Evolutionary conservation across 352 stramenopile species (phyloP).

Genomic region (Hyaloperonospora arabidopsidis): DNA sequence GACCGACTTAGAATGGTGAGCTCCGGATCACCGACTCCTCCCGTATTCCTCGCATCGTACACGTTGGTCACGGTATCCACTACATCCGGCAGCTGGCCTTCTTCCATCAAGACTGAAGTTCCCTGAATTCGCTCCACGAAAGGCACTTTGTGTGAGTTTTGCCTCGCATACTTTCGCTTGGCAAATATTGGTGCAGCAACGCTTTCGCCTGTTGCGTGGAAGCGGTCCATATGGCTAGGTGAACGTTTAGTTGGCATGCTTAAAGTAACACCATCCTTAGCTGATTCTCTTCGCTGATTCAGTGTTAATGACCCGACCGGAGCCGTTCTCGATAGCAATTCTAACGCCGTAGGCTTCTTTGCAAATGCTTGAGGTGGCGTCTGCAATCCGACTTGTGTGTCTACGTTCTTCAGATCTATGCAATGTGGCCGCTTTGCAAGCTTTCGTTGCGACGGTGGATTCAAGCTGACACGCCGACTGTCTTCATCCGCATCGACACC

Average conservation of each 20-base stretch:
- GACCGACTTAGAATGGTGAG: constrained; percentile 49
- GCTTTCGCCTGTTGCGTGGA: constrained; percentile 11
- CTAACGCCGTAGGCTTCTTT: constrained; percentile 29
- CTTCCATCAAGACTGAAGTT: constrained; percentile 2
- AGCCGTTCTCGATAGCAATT: constrained; percentile 52
- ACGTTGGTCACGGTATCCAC: constrained; percentile 33
- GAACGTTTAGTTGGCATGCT: constrained; percentile 28
- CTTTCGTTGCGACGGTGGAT: constrained; percentile 20
- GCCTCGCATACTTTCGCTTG: constrained; percentile 41
- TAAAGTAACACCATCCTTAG: constrained; percentile 7
- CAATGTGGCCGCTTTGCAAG: constrained; percentile 17
- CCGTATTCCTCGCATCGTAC: constrained; percentile 23
- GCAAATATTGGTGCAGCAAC: constrained; percentile 23
- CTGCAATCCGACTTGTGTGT: constrained; percentile 5
- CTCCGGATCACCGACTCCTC: constrained; percentile 23
- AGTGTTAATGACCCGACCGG: constrained; percentile 22
- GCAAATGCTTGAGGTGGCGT: constrained; percentile 24
- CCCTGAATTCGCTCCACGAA: constrained; percentile 40
- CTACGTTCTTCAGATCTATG: not conserved
- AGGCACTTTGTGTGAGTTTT: constrained; percentile 19
- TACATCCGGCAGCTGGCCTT: constrained; percentile 26
- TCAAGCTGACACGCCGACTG: constrained; percentile 5
- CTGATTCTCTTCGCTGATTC: constrained; percentile 5
- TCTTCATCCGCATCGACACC: constrained; percentile 15
- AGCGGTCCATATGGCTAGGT: constrained; percentile 18